Base-by-base conservation (phyloP, 495 filamentous ascomycete species). In the Sphaerosporella brunnea region DNA sequence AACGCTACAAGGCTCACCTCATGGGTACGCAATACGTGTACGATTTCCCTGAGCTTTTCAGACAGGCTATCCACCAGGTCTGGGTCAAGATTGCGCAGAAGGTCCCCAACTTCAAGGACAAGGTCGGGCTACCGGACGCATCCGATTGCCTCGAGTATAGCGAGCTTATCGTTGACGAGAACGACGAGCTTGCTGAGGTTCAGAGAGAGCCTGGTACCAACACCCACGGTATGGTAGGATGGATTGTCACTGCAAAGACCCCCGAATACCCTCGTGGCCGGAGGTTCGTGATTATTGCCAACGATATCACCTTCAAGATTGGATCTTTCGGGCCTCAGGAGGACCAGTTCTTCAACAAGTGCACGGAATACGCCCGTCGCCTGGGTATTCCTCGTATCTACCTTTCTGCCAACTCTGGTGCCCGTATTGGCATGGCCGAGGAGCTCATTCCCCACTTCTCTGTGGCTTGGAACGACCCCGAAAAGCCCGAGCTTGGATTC, bases 21-120 rank as follows among this genome's bases (percentile, higher is more conserved):
- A 95, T 96, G 87, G 90, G 90, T 55, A 97, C 90, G 15, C 90
- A 97, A 63, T 97, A 94, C 55, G 92, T 94, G 49, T 97, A 97
- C 63, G 90, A 97, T 69, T 97, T 97, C 82, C 90, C 90, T 5
- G 92, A 97, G 70, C 79, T 97, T 25, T 97, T 97, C 81, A 74
- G 90, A 60, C 90, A 96, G 65, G 88, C 90, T 34, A 82, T 93
- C 66, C 85, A 95, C 67, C 95, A 94, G 69, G 83, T 75, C 70
- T 97, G 90, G 90, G 68, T 69, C 54, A 76, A 77, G 62, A 73
- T 73, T 45, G 72, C 80, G 35, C 70, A 71, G 55, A 80, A 78
- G 61, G 74, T 85, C 47, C 68, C 82, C 2, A 68, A 72, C 26
- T 65, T 95, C 39, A 71, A 73, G 23, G 79, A 84, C 32, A 84